Percentiles rank a stretch among this genome's conserved stretches.
These are phyloP conservation scores for Solanum sejunctum DNA, from an alignment of 257 asterid genomes.

Conservation along the genomic window DNA sequence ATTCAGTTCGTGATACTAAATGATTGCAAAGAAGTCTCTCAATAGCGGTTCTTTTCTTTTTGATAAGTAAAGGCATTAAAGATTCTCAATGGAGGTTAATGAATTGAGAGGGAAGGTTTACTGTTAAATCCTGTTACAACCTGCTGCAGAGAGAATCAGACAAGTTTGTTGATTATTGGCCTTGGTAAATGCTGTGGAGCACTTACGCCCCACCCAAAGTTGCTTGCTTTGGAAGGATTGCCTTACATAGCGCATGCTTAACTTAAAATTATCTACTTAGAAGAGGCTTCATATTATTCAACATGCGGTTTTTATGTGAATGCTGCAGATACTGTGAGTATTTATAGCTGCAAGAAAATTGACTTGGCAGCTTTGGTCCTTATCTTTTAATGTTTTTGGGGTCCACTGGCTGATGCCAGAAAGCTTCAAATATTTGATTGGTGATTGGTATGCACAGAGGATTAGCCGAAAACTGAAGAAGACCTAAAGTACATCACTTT, in stretches of 20 bases:
- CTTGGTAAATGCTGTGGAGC: background rate
- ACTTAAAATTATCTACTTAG: background rate
- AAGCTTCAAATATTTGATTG: background rate
- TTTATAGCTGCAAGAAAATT: background rate
- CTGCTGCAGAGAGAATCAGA: background rate
- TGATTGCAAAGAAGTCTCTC: background rate
- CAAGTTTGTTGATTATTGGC: background rate
- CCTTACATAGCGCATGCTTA: background rate
- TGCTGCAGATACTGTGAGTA: background rate
- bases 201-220: background rate
- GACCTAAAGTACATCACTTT: background rate
- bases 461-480: background rate
- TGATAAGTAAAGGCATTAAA: background rate
- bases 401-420: background rate
- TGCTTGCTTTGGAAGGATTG: background rate
- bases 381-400: background rate
- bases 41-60: background rate
- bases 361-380: background rate
- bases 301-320: background rate
- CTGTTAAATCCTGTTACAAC: background rate
- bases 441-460: background rate
- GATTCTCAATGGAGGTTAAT: background rate
- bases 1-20: background rate
- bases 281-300: background rate
- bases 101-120: background rate